A percentile compares a stretch with the other conserved stretches of the same genome.
phyloP scores from a whole-genome alignment of 176 grass and related monocot species.

The Cenchrus americanus region DNA sequence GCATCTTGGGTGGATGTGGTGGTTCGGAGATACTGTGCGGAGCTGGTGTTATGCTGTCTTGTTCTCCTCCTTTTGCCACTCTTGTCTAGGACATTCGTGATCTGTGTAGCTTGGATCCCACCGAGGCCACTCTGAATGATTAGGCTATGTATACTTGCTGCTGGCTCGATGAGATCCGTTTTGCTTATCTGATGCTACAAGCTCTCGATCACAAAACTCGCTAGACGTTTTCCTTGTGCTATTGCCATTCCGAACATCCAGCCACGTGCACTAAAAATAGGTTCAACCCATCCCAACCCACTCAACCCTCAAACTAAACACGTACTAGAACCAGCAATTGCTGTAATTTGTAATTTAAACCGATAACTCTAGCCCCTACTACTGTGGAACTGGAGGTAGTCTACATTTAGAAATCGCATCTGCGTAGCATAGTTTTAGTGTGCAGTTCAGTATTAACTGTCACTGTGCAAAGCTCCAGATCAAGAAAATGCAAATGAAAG shows the following conservation, averaged over 20 bases:
- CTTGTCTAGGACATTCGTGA: conserved; percentile 13
- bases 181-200: not conserved
- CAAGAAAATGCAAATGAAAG: not conserved
- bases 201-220: conserved; percentile 9
- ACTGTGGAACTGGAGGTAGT: conserved; percentile 8
- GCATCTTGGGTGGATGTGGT: not conserved
- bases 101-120: conserved; percentile 12
- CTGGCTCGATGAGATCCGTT: conserved; percentile 26
- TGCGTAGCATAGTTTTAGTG: not conserved
- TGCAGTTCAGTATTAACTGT: not conserved
- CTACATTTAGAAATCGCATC: conserved; percentile 1
- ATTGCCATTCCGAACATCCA: not conserved
- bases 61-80: not conserved
- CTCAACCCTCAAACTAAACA: too few species aligned
- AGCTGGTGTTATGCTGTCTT: not conserved
- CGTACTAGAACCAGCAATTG: not conserved
- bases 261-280: not conserved
- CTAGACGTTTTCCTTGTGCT: not conserved
- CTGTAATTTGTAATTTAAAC: not conserved
- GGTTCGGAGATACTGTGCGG: not conserved
- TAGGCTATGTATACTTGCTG: not conserved
- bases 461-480: not conserved
- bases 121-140: not conserved
- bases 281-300: too few species aligned
- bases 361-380: not conserved